Conservation (phyloP, 2,329 filamentous ascomycete species). For the Fusarium secorum region DNA sequence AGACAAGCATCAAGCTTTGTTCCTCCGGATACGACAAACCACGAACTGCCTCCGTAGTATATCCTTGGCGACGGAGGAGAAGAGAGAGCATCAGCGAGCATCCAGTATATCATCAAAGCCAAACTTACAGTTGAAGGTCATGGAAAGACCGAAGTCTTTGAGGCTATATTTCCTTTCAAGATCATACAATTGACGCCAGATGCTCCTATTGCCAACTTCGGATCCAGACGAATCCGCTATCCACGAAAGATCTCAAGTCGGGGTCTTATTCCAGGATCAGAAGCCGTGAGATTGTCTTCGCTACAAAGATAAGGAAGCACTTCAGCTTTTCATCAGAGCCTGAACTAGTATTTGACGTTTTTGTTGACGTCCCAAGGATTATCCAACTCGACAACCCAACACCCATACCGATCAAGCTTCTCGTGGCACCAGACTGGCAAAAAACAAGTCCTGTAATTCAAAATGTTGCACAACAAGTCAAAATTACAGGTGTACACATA, state of each 20-base stretch:
- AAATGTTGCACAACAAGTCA: background rate
- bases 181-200: background rate
- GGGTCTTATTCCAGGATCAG: background rate
- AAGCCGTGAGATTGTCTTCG: background rate
- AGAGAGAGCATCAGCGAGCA: fast-evolving
- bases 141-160: background rate
- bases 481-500: background rate
- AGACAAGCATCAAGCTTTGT: background rate
- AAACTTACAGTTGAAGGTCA: background rate
- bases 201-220: background rate
- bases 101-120: background rate
- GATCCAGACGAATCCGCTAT: background rate
- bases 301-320: background rate
- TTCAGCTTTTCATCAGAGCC: background rate
- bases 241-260: background rate
- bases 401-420: background rate
- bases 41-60: background rate
- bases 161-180: background rate
- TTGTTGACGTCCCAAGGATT: background rate
- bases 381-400: background rate
- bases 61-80: background rate
- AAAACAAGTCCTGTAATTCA: background rate
- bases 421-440: background rate
- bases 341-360: background rate
- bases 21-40: background rate